These are phyloP conservation scores for Malassezia cuniculi DNA, from an alignment of 1,284 basidiomycete genomes.

Conservation along the genomic window DNA sequence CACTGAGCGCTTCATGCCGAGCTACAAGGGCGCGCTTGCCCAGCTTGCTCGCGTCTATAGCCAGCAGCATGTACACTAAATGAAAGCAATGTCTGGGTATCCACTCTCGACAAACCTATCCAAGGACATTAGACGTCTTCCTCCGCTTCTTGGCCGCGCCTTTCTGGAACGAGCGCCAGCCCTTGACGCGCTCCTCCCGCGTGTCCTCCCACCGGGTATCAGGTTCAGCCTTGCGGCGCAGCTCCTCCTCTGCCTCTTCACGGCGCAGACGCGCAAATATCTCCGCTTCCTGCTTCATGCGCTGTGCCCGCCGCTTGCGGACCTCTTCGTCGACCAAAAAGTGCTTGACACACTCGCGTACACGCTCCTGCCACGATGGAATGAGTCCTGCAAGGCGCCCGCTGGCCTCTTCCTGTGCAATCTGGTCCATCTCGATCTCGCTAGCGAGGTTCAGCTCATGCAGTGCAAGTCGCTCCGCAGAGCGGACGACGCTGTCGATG, in stretches of 20 bases:
- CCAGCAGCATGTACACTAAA: constrained; percentile 6
- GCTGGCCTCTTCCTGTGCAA: too few species aligned
- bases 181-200: constrained; percentile 33
- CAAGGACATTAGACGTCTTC: constrained; percentile 27
- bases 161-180: constrained; percentile 37
- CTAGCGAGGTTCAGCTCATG: constrained; percentile 41
- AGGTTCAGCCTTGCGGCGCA: constrained; percentile 46
- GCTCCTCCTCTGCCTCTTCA: constrained; percentile 47
- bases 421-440: constrained; percentile 14
- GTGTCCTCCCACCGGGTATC: constrained; percentile 50
- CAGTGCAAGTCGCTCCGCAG: constrained; percentile 45
- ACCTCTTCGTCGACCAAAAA: constrained; percentile 52
- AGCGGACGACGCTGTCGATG: constrained; percentile 45
- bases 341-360: constrained; percentile 49
- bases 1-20: constrained; percentile 11
- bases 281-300: constrained; percentile 51
- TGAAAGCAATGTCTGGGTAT: background rate
- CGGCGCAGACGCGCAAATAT: constrained; percentile 50
- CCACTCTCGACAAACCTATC: constrained; percentile 8
- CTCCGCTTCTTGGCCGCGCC: constrained; percentile 28
- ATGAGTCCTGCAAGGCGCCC: constrained; percentile 44
- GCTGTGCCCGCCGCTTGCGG: constrained; percentile 47
- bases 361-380: constrained; percentile 47
- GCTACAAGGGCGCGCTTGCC: constrained; percentile 22
- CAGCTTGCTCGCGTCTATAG: constrained; percentile 23